Evolutionary conservation across 441 rosid species (phyloP), one percentile per base, ranked within the genome.

Genomic region (Pelargonium cotyledonis): DNA sequence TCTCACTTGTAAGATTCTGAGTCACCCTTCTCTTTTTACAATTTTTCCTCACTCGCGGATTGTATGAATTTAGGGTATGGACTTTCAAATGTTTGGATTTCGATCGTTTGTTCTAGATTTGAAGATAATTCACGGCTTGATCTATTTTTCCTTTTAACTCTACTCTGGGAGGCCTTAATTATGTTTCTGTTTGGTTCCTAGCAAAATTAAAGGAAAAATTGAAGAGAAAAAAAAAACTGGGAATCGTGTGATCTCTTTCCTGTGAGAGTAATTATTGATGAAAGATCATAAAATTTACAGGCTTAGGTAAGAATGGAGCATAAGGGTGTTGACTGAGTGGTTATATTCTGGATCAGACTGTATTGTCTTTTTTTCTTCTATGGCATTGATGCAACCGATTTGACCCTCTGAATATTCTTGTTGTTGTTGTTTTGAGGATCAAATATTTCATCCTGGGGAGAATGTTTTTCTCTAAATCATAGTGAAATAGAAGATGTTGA

Each of bases 271-370:
- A 19, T 21, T 58, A 35, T n/a, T 58, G 63, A 18, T 26, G 31
- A 58, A 58, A 58, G 63, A 58, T 58, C 63, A 58, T 58, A 21
- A 58, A 19, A 8, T 57, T 57, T 57, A 26, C 4, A 1, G 7
- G 0, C 62, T 58, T 58, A 19, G 63, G 31, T 58, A 57, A 57
- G 18, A 53, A n/a, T 15, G 16, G 58, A 53, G 58, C 63, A 3
- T 58, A 19, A 57, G 63, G 63, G 63, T 57, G 0, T 58, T 8
- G 63, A 58, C 63, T 58, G 63, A 58, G 63, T 18, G 31, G 63
- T 58, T 58, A 29, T 58, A 21, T 58, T 58, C 12, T 19, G 63
- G 31, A 53, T 53, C 58, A 53, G 58, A 18, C 21, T 3, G 18
- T 53, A 5, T 53, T 53, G 60, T 19, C 5, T 49, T 49, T 10